Percentiles rank a stretch among this genome's conserved stretches.
phyloP scores from a whole-genome alignment of 1,139 yeast genomes.

The Lodderomyces theae region DNA sequence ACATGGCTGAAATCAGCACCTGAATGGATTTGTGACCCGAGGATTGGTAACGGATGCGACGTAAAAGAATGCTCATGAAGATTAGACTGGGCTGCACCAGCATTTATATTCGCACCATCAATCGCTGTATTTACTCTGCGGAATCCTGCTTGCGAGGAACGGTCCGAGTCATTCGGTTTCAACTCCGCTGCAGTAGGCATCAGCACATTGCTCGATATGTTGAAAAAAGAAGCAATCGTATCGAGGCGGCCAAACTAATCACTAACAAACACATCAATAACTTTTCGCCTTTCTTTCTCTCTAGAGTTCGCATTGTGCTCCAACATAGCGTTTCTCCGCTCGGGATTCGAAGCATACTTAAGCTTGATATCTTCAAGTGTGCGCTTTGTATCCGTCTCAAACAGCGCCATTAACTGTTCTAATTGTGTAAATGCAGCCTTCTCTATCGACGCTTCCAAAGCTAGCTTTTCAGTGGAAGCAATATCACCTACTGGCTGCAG shows the following conservation, averaged over 20 bases:
- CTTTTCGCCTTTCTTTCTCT: not conserved
- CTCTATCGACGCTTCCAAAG: not conserved
- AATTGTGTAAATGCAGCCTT: not conserved
- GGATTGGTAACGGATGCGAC: not conserved
- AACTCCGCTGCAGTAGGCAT: no score
- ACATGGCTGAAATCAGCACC: not conserved
- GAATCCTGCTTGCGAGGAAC: no score
- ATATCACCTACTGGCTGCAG: not conserved
- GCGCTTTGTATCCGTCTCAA: not conserved
- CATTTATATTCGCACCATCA: no score
- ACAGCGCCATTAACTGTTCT: not conserved
- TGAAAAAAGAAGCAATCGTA: no score
- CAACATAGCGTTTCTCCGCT: not conserved
- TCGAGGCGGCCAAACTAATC: no score
- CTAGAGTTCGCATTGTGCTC: not conserved
- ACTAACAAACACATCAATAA: not conserved
- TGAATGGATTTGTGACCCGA: not conserved
- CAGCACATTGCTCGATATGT: no score
- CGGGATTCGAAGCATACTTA: not conserved
- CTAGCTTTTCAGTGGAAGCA: not conserved
- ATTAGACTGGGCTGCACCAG: no score
- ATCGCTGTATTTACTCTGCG: no score
- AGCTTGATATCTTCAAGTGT: not conserved
- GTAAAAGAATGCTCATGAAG: not conserved
- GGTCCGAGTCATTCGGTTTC: no score